Evolutionary conservation across 2,329 filamentous ascomycete genomes (phyloP).

Genomic region (Microcyclospora pomicola): DNA sequence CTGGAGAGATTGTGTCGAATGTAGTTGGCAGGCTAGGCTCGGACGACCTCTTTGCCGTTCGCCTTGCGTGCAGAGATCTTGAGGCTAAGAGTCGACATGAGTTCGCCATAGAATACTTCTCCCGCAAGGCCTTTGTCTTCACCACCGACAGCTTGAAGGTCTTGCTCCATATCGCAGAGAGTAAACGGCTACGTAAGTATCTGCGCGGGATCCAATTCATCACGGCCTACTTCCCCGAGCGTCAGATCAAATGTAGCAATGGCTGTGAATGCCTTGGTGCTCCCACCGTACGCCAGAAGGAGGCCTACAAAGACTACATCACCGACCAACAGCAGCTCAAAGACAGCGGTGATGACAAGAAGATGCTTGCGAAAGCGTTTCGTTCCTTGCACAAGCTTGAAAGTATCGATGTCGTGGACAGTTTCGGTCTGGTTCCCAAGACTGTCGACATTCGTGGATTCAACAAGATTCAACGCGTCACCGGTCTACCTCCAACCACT

Average conservation of each 20-base stretch:
- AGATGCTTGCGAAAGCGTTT: constrained; percentile 14
- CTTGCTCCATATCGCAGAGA: constrained; percentile 13
- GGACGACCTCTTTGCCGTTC: constrained; percentile 16
- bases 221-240: constrained; percentile 11
- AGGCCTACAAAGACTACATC: constrained; percentile 14
- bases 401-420: constrained; percentile 5
- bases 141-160: constrained; percentile 14
- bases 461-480: constrained; percentile 11
- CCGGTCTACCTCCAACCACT: constrained; percentile 2
- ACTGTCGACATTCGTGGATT: constrained; percentile 9
- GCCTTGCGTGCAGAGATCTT: constrained; percentile 14
- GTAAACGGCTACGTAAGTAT: constrained; percentile 10
- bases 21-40: constrained; percentile 13
- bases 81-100: constrained; percentile 15
- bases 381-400: constrained; percentile 8
- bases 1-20: constrained; percentile 18
- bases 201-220: constrained; percentile 13
- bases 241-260: constrained; percentile 7
- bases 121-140: constrained; percentile 13
- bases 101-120: constrained; percentile 17
- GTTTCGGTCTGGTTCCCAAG: background rate
- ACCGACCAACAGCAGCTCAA: constrained; percentile 13
- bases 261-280: constrained; percentile 7
- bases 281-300: constrained; percentile 11
- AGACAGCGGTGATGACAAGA: constrained; percentile 7